A percentile compares a stretch with the other conserved stretches of the same genome.
Evolutionary conservation across 441 rosid genomes (phyloP).

Genomic region (Populus hybrid): DNA sequence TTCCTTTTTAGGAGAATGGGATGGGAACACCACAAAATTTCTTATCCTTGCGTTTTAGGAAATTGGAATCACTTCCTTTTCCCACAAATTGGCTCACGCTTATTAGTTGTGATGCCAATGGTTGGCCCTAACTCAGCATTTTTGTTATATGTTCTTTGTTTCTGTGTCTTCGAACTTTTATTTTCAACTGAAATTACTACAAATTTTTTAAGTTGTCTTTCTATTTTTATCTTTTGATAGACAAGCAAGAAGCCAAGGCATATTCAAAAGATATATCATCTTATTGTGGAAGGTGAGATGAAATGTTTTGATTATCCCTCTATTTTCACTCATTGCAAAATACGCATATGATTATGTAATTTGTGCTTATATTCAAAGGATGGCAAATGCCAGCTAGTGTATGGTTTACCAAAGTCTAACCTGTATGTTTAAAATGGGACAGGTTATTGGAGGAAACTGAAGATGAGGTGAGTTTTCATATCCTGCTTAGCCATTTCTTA

Average conservation of each 20-base stretch:
- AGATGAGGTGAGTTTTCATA: slow-evolving; percentile 61
- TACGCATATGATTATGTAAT: background rate
- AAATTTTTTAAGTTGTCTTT: background rate
- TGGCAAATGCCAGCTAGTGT: slow-evolving; percentile 9
- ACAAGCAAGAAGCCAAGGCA: slow-evolving; percentile 85
- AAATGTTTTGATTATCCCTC: slow-evolving; percentile 7
- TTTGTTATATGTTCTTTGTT: background rate
- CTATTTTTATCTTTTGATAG: slow-evolving; percentile 35
- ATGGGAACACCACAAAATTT: background rate
- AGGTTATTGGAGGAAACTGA: slow-evolving; percentile 89
- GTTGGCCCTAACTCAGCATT: background rate
- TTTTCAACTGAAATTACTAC: background rate
- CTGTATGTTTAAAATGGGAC: slow-evolving; percentile 20
- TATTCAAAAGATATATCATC: slow-evolving; percentile 80
- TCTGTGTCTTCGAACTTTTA: background rate
- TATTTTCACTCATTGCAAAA: background rate
- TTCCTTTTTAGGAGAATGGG: background rate
- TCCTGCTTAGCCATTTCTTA: slow-evolving; percentile 7
- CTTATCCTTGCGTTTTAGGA: background rate
- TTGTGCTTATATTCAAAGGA: slow-evolving; percentile 12
- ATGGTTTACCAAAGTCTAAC: slow-evolving; percentile 21
- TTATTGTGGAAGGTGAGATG: slow-evolving; percentile 86
- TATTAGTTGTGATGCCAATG: background rate
- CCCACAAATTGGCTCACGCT: background rate
- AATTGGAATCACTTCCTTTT: background rate